Evolutionary conservation across 192 early-diverging fungal genomes (phyloP), one percentile per base, ranked within the genome.

Genomic region (Coemansia sp.): DNA sequence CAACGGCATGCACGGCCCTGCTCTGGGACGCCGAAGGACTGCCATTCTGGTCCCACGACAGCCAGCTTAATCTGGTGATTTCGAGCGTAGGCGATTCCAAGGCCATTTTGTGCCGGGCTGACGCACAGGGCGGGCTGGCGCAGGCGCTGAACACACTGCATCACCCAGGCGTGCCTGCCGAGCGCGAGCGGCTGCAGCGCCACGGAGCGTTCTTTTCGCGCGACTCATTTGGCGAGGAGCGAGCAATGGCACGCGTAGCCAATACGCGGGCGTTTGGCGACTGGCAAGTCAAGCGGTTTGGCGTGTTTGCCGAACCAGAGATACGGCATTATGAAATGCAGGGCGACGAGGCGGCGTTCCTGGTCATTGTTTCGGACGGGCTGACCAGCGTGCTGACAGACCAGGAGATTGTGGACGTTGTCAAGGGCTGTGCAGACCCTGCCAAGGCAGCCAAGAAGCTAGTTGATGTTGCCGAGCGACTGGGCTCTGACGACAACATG

Each of bases 181-280:
- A 86, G 60, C 66, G 73, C 64, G 87, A 89, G 20, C 74, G 89
- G 25, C 81, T 90, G 53, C 82, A 86, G 49, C 84, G 81, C 34
- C 86, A 85, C 66, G 89, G 86, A 3, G 87, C 86, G 0, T 90
- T 86, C 68, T 83, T 90, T 24, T 89, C 82, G 17, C 86, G 87
- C 18, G 89, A 90, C 68, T 90, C 89, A 4, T 90, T 86, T 76
- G 89, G 89, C 46, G 85, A 88, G 66, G 87, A 89, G 61, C 80
- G 86, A 44, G 84, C 86, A 14, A 70, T 90, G 72, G 89, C 87
- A 0, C 71, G 70, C 31, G 65, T 90, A 25, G 87, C 87, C 6
- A 87, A 82, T 25, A 87, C 86, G 24, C 80, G 89, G 12, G 84
- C 89, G 4, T 77, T 90, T 69, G 89, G 89, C 25, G 89, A 90